These are phyloP conservation scores for Hymenoscyphus linearis DNA, from an alignment of 2,329 filamentous ascomycete genomes.

Conservation along the genomic window DNA sequence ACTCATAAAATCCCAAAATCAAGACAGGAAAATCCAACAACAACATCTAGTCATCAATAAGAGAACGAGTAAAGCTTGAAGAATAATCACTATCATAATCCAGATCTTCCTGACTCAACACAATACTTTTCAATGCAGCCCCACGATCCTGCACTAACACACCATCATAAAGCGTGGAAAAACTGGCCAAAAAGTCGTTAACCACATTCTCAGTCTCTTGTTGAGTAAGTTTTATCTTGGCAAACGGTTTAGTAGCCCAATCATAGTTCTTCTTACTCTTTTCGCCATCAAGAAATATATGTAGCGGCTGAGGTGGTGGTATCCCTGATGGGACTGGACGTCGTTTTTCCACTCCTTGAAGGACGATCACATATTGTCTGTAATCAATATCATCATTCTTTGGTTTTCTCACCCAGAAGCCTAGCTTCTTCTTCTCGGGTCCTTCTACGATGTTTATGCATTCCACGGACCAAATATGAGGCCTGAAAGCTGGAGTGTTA, in stretches of 20 bases:
- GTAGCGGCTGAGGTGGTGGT: not conserved
- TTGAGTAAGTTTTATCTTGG: slow-evolving; percentile 13
- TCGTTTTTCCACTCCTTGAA: not conserved
- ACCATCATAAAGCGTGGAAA: slow-evolving; percentile 17
- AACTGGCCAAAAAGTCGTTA: slow-evolving; percentile 18
- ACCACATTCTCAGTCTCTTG: slow-evolving; percentile 18
- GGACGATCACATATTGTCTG: not conserved
- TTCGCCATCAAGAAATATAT: not conserved
- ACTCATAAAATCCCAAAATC: not conserved
- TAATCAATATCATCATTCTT: not conserved
- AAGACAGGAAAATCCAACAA: not conserved
- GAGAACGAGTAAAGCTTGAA: slow-evolving; percentile 1
- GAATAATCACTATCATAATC: slow-evolving; percentile 15
- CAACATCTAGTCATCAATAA: not conserved
- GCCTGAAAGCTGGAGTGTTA: not conserved
- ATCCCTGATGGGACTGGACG: not conserved
- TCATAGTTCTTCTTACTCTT: not conserved
- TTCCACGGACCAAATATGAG: not conserved
- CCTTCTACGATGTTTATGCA: not conserved
- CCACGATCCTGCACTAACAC: slow-evolving; percentile 12
- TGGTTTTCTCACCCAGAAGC: not conserved
- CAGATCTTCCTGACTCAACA: slow-evolving; percentile 5
- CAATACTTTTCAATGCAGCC: slow-evolving; percentile 11
- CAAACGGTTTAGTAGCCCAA: slow-evolving; percentile 1
- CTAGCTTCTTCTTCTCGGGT: not conserved